These are phyloP conservation scores for Amoebophrya sp. DNA, from an alignment of 169 alveolate genomes.

Conservation along the genomic window DNA sequence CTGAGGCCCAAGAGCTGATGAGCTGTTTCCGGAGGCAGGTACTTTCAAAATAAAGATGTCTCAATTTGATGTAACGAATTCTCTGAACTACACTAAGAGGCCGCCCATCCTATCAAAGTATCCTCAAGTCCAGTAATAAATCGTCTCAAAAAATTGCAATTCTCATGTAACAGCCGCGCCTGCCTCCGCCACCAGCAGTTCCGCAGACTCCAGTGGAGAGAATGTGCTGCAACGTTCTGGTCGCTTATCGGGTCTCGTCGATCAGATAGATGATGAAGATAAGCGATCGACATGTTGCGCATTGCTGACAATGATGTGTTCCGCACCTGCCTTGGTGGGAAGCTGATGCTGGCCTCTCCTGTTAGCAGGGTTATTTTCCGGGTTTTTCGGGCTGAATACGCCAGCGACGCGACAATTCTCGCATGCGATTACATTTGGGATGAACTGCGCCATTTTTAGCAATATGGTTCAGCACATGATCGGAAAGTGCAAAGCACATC, in stretches of 20 bases:
- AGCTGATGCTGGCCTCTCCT: constrained; percentile 23
- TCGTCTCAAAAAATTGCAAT: no score
- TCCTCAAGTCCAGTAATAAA: no score
- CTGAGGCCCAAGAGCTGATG: not conserved
- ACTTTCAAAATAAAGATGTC: no score
- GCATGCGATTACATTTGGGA: not conserved
- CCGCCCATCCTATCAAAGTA: no score
- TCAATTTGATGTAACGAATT: no score
- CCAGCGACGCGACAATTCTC: not conserved
- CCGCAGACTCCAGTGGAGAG: not conserved
- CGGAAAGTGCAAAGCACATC: not conserved
- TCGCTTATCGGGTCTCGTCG: no score
- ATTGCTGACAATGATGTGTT: not conserved
- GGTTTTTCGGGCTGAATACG: not conserved
- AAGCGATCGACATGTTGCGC: not conserved
- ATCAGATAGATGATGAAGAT: no score
- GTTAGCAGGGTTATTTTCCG: not conserved
- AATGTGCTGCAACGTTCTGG: not conserved
- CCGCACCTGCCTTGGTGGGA: not conserved
- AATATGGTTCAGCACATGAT: not conserved
- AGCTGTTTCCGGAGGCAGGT: not conserved
- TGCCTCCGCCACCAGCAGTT: not conserved
- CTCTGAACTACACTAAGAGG: no score
- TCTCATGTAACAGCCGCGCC: no score
- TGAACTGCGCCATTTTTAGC: not conserved